Evolutionary conservation across 2,329 filamentous ascomycete genomes (phyloP).

Genomic region (Penicillium concentricum): DNA sequence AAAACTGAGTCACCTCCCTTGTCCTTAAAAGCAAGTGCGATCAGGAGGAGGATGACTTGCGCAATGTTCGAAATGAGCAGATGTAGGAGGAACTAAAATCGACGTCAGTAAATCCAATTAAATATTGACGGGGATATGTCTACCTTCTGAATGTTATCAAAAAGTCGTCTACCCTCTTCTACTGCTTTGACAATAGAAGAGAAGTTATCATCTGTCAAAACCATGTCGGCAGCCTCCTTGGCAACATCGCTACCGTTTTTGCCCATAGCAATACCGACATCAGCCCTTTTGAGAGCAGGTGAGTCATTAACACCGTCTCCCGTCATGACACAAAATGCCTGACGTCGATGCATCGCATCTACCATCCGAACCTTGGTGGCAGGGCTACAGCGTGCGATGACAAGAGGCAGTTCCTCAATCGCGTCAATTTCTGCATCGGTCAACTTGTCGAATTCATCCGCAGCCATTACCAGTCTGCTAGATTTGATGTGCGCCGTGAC

Average conservation of each 20-base stretch:
- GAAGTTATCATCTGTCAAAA: conserved; percentile 76
- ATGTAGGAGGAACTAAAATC: conserved; percentile 66
- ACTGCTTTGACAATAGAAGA: conserved; percentile 81
- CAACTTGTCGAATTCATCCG: conserved; percentile 55
- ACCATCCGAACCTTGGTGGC: conserved; percentile 91
- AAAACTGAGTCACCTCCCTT: conserved; percentile 70
- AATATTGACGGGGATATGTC: neutral
- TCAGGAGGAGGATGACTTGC: conserved; percentile 76
- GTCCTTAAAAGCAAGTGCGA: conserved; percentile 80
- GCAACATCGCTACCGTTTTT: conserved; percentile 78
- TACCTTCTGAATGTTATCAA: conserved; percentile 80
- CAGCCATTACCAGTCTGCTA: conserved; percentile 51
- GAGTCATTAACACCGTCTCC: conserved; percentile 87
- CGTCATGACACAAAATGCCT: conserved; percentile 79
- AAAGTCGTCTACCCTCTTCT: conserved; percentile 78
- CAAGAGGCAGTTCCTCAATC: conserved; percentile 72
- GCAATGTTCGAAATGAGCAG: conserved; percentile 78
- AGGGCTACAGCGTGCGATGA: conserved; percentile 80
- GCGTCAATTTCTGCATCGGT: conserved; percentile 59
- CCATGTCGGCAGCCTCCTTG: conserved; percentile 68
- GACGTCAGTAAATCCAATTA: conserved; percentile 30
- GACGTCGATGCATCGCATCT: conserved; percentile 75
- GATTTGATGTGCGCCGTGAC: conserved; percentile 44
- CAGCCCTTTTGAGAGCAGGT: conserved; percentile 74
- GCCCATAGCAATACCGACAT: conserved; percentile 91